Conservation (phyloP, 208 protist genomes). For the Leishmania aethiopica region DNA sequence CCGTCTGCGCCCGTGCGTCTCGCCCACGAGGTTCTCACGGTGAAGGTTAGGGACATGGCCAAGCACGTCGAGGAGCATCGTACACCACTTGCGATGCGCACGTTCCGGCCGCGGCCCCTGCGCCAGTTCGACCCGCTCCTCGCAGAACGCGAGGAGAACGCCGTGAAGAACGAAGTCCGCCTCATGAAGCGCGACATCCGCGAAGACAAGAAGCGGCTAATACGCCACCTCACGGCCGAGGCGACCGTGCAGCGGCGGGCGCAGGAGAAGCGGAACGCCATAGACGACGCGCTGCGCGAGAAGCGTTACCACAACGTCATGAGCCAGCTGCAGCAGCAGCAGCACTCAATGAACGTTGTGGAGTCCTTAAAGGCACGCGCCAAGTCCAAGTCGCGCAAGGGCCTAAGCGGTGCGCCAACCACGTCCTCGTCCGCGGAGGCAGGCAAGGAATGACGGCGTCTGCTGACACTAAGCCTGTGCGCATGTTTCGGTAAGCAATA, state of each 20-base stretch:
- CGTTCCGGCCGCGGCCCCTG: constrained; percentile 80
- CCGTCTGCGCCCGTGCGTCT: constrained; percentile 39
- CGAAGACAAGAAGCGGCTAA: constrained; percentile 85
- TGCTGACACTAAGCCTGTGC: background rate
- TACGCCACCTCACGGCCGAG: constrained; percentile 82
- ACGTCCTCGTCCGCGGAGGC: constrained; percentile 21
- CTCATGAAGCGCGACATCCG: constrained; percentile 72
- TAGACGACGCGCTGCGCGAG: constrained; percentile 53
- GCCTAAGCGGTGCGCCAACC: constrained; percentile 55
- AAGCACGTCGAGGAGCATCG: constrained; percentile 39
- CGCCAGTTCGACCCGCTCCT: constrained; percentile 87
- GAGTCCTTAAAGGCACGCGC: constrained; percentile 74
- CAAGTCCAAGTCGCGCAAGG: constrained; percentile 60
- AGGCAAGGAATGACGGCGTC: background rate
- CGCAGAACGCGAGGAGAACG: constrained; percentile 51
- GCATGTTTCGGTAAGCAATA: background rate
- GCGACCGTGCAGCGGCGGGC: constrained; percentile 77
- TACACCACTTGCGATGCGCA: constrained; percentile 83
- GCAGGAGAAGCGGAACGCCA: constrained; percentile 51
- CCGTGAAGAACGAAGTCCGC: constrained; percentile 70
- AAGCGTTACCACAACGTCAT: constrained; percentile 69
- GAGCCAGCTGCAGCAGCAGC: constrained; percentile 82
- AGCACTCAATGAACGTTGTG: constrained; percentile 89
- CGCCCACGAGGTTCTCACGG: constrained; percentile 51
- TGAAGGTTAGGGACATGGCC: constrained; percentile 29